Conservation (phyloP, 2,329 filamentous ascomycete genomes). For the Monosporascus sp. region DNA sequence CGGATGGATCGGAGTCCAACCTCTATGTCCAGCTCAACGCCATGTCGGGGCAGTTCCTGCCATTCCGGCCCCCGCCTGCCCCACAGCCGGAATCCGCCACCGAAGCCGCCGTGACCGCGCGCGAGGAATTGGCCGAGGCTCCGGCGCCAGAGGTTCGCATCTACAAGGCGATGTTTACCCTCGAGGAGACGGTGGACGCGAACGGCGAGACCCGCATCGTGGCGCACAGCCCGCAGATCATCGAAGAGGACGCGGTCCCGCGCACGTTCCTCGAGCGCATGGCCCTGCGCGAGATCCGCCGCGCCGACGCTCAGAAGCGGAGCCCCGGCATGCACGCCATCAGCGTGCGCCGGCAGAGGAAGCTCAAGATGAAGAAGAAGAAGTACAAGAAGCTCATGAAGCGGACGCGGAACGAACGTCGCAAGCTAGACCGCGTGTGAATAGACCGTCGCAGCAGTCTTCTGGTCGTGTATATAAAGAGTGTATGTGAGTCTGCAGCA, state of each 20-base stretch:
- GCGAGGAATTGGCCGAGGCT: conserved; percentile 23
- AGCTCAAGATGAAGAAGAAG: conserved; percentile 99
- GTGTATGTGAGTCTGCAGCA: too few relatives aligned
- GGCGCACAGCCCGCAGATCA: conserved; percentile 54
- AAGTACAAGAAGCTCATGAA: conserved; percentile 99
- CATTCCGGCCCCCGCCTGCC: conserved; percentile 79
- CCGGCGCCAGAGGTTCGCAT: conserved; percentile 43
- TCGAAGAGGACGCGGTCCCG: conserved; percentile 39
- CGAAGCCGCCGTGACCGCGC: conserved; percentile 28
- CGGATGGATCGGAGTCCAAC: conserved; percentile 52
- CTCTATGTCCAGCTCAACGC: conserved; percentile 63
- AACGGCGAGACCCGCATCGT: conserved; percentile 56
- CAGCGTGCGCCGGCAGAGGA: conserved; percentile 85
- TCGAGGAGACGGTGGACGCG: conserved; percentile 59
- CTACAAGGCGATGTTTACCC: conserved; percentile 60
- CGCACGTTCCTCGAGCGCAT: conserved; percentile 66
- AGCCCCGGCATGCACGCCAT: conserved; percentile 66
- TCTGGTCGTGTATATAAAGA: conserved; percentile 11
- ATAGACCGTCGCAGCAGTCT: background rate
- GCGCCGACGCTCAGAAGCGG: conserved; percentile 47
- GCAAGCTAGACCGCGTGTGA: conserved; percentile 70
- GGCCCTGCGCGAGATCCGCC: conserved; percentile 56
- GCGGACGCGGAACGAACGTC: conserved; percentile 79
- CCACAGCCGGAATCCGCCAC: conserved; percentile 54
- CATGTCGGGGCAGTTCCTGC: conserved; percentile 65